Percentiles rank a stretch among this genome's conserved stretches.
These are phyloP conservation scores for Bathelium albidoporum DNA, from an alignment of 495 filamentous ascomycete species.

Conservation along the genomic window DNA sequence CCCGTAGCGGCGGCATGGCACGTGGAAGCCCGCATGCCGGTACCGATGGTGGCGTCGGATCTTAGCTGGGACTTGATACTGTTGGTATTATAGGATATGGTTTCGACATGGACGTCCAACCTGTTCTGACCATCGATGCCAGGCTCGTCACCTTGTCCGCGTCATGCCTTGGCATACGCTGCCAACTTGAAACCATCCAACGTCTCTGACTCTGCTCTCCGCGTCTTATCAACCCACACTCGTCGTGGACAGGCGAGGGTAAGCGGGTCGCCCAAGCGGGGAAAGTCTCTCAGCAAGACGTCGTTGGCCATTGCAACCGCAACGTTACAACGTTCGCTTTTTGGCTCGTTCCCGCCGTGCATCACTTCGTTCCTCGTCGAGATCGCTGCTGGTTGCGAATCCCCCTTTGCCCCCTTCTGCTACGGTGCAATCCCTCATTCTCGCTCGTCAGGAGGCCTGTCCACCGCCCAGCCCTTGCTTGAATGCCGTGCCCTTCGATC, in stretches of 20 bases:
- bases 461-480: neutral
- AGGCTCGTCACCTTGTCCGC: neutral
- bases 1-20: conserved; percentile 5
- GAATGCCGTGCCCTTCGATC: neutral
- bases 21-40: conserved; percentile 3
- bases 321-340: conserved; percentile 3
- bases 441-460: neutral
- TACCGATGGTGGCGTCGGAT: neutral
- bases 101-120: neutral
- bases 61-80: neutral
- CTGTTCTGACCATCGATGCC: neutral
- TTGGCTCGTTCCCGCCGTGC: neutral
- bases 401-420: neutral
- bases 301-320: conserved; percentile 3
- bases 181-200: neutral
- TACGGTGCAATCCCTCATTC: neutral
- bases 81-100: neutral
- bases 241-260: neutral
- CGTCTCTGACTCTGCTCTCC: neutral
- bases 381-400: conserved; percentile 1
- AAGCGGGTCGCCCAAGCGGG: conserved; percentile 2
- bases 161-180: neutral
- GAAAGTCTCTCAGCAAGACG: neutral
- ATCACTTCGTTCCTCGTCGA: neutral
- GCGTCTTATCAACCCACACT: neutral